A percentile compares a stretch with the other conserved stretches of the same genome.
phyloP scores from a whole-genome alignment of 768 basidiomycete genomes.

The Leccinum broughii region DNA sequence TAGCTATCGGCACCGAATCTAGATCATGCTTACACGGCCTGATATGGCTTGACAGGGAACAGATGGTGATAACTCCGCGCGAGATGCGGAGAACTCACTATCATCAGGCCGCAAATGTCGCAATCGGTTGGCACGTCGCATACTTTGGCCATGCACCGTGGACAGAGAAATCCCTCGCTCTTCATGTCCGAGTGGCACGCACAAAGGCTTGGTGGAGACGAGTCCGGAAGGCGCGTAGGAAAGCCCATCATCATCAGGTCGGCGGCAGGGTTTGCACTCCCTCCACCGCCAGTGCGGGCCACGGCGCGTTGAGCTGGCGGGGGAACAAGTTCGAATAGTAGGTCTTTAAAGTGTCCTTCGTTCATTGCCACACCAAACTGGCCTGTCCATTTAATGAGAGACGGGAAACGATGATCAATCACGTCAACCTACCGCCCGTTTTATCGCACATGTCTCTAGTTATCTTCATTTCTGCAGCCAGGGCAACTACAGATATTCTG shows the following conservation, averaged over 20 bases:
- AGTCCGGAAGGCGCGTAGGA: constrained; percentile 86
- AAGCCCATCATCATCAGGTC: constrained; percentile 99
- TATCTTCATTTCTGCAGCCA: constrained; percentile 98
- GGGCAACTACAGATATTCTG: constrained; percentile 88
- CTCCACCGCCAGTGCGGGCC: constrained; percentile 45
- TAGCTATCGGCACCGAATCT: constrained; percentile 2
- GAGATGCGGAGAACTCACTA: constrained; percentile 96
- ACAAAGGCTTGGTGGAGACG: constrained; percentile 81
- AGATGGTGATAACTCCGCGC: constrained; percentile 95
- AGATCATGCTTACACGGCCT: constrained; percentile 66
- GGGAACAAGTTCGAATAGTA: constrained; percentile 93
- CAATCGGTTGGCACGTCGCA: constrained; percentile 99
- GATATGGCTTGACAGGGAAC: constrained; percentile 89
- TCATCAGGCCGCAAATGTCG: constrained; percentile 95
- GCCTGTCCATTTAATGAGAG: constrained; percentile 42
- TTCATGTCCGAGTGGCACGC: constrained; percentile 93
- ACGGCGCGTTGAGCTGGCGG: constrained; percentile 82
- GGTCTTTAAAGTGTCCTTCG: constrained; percentile 95
- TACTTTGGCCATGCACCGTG: constrained; percentile 87
- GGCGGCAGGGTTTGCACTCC: constrained; percentile 60
- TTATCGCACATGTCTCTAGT: constrained; percentile 89
- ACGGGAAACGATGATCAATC: background rate
- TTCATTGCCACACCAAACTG: constrained; percentile 97
- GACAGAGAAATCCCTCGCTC: constrained; percentile 93
- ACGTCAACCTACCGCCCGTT: constrained; percentile 68